Evolutionary conservation across 2,329 filamentous ascomycete genomes (phyloP).

Genomic region (Monosporascus cannonballus): DNA sequence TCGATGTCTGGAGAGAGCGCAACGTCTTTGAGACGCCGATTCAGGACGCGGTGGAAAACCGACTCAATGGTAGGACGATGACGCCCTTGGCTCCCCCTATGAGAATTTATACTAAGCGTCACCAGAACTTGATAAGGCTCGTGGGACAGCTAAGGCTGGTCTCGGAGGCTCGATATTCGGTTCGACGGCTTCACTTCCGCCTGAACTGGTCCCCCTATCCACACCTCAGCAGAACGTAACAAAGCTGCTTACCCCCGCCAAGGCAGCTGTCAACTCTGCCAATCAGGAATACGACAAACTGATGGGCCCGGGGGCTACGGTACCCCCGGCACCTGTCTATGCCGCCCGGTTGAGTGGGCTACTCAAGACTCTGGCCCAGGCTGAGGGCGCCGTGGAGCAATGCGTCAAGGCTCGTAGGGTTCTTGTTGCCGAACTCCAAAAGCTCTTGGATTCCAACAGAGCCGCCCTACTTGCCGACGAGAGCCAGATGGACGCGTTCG

Average conservation of each 20-base stretch:
- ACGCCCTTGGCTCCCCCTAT: conserved; percentile 8
- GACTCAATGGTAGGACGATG: conserved; percentile 63
- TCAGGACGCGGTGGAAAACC: conserved; percentile 72
- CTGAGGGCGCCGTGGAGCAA: conserved; percentile 83
- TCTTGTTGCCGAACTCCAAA: conserved; percentile 76
- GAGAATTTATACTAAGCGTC: conserved; percentile 5
- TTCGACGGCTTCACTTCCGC: conserved; percentile 54
- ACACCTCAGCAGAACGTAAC: conserved; percentile 66
- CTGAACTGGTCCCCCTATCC: conserved; percentile 72
- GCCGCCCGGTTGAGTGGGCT: conserved; percentile 84
- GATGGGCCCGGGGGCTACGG: conserved; percentile 60
- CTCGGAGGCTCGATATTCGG: conserved; percentile 63
- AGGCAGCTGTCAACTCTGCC: conserved; percentile 62
- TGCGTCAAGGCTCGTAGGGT: conserved; percentile 78
- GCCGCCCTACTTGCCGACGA: conserved; percentile 65
- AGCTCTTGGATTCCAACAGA: conserved; percentile 69
- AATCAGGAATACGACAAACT: conserved; percentile 81
- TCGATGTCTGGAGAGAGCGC: conserved; percentile 90
- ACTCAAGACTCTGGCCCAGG: conserved; percentile 81
- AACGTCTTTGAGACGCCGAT: conserved; percentile 77
- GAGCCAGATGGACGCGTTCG: conserved; percentile 55
- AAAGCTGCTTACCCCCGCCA: conserved; percentile 65
- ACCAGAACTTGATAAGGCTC: conserved; percentile 57
- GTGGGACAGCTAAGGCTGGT: conserved; percentile 44
- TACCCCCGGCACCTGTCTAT: conserved; percentile 82